Conservation (phyloP, 192 early-diverging fungal genomes). For the Backusella tuberculispora region DNA sequence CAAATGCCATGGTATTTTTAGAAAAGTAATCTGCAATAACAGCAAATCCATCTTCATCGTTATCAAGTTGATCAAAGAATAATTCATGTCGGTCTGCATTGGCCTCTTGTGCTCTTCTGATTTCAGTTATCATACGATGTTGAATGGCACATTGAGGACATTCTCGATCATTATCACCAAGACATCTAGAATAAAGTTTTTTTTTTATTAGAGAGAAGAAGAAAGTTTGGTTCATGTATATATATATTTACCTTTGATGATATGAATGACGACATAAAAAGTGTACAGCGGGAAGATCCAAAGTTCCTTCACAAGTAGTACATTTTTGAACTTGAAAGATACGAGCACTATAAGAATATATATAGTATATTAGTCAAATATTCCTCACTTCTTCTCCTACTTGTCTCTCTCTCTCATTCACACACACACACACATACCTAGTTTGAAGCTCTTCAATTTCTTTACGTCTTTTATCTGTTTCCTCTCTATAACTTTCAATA, state of each 20-base stretch:
- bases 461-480: constrained; percentile 73
- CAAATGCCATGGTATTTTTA: constrained; percentile 79
- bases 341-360: constrained; percentile 41
- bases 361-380: background rate
- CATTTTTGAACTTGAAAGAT: constrained; percentile 85
- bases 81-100: constrained; percentile 78
- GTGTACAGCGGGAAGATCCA: constrained; percentile 92
- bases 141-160: constrained; percentile 87
- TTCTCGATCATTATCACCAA: constrained; percentile 58
- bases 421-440: no score
- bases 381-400: background rate
- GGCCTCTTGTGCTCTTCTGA: constrained; percentile 76
- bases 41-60: constrained; percentile 83
- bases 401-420: constrained; percentile 9
- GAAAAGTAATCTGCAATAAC: constrained; percentile 91
- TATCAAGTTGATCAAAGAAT: constrained; percentile 80
- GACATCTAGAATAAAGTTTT: constrained; percentile 39
- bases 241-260: constrained; percentile 77
- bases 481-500: constrained; percentile 78
- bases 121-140: constrained; percentile 81
- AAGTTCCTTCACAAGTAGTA: constrained; percentile 64
- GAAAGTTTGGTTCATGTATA: constrained; percentile 35
- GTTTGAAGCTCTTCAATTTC: constrained; percentile 86
- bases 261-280: constrained; percentile 96
- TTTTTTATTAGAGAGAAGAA: background rate